Evolutionary conservation across 495 filamentous ascomycete species (phyloP).

Genomic region (Penicillium herquei): DNA sequence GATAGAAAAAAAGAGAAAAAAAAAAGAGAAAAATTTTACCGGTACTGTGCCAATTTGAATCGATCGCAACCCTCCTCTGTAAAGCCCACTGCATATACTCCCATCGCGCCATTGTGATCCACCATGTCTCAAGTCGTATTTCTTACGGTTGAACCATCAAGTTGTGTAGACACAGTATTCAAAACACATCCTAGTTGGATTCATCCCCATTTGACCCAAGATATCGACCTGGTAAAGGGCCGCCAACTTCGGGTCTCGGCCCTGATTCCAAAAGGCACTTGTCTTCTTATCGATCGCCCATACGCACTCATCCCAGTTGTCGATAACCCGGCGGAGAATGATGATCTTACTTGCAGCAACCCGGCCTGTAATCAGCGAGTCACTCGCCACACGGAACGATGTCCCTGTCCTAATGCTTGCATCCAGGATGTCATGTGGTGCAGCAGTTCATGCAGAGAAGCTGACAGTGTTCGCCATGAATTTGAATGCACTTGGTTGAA

Average conservation of each 20-base stretch:
- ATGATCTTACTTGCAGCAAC: conserved; percentile 35
- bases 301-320: conserved; percentile 38
- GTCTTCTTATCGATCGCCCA: conserved; percentile 33
- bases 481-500: conserved; percentile 42
- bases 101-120: conserved; percentile 2
- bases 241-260: conserved; percentile 33
- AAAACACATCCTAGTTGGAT: conserved; percentile 25
- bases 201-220: conserved; percentile 34
- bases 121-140: conserved; percentile 28
- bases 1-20: background rate
- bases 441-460: conserved; percentile 19
- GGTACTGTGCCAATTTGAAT: conserved; percentile 1
- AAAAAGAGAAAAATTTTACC: conserved; percentile 11
- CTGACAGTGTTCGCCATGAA: conserved; percentile 27
- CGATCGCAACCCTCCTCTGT: background rate
- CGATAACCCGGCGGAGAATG: conserved; percentile 22
- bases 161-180: conserved; percentile 9
- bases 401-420: conserved; percentile 27
- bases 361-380: conserved; percentile 28
- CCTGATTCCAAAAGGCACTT: conserved; percentile 27
- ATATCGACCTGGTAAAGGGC: conserved; percentile 33
- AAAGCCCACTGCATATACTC: background rate
- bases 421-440: conserved; percentile 37
- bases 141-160: conserved; percentile 16
- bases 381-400: conserved; percentile 8